Percentiles rank a stretch among this genome's conserved stretches.
Conservation (phyloP, 208 protist species). For the Crithidia sp. region DNA sequence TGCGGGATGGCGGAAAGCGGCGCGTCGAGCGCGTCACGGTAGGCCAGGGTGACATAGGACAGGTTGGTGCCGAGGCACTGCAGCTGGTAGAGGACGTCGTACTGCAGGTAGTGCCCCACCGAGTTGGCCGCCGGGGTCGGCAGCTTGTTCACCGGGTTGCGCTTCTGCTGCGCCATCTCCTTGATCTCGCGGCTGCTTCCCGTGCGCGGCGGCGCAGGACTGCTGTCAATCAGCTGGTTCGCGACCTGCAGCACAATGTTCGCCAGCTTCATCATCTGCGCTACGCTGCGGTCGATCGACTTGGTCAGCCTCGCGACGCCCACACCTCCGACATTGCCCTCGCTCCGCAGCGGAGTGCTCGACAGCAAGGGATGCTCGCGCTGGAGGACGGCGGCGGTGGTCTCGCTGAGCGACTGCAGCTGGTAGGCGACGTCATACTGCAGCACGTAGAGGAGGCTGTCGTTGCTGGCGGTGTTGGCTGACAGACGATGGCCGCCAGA, state of each 20-base stretch:
- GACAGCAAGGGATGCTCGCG: constrained; percentile 66
- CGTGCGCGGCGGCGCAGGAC: constrained; percentile 20
- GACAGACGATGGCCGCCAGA: neutral
- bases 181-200: constrained; percentile 42
- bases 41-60: constrained; percentile 62
- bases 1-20: constrained; percentile 52
- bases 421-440: constrained; percentile 87
- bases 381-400: constrained; percentile 60
- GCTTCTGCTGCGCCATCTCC: constrained; percentile 37
- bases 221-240: constrained; percentile 66
- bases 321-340: constrained; percentile 26
- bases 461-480: constrained; percentile 37
- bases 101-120: constrained; percentile 70
- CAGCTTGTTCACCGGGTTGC: constrained; percentile 79
- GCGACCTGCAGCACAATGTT: constrained; percentile 86
- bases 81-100: constrained; percentile 87
- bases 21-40: constrained; percentile 60
- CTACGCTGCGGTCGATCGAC: constrained; percentile 38
- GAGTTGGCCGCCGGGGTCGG: constrained; percentile 52
- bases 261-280: constrained; percentile 50
- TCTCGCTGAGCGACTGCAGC: constrained; percentile 78
- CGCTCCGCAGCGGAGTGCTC: constrained; percentile 28
- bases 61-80: constrained; percentile 79
- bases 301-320: constrained; percentile 36
- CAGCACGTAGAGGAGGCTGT: constrained; percentile 72